phyloP scores from a whole-genome alignment of 2,329 filamentous ascomycete species.

The Zopfia rhizophila region DNA sequence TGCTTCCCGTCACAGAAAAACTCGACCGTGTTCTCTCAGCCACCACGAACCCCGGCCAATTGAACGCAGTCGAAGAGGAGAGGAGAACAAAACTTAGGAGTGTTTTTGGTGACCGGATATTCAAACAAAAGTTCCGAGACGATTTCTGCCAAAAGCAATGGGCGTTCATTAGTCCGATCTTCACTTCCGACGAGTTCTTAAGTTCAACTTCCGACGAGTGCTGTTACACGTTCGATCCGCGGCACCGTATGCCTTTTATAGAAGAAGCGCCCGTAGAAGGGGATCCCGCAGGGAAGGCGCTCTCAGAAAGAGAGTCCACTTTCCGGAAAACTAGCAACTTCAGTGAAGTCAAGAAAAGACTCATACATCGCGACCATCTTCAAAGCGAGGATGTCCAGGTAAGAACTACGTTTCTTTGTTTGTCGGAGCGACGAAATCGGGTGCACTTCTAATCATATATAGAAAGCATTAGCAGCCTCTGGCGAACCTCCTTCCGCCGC shows the following conservation, averaged over 20 bases:
- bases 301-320: slow-evolving; percentile 14
- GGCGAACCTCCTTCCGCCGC: too few species aligned
- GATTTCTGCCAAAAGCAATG: slow-evolving; percentile 27
- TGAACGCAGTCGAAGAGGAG: slow-evolving; percentile 11
- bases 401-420: background rate
- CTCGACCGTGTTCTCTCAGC: too few species aligned
- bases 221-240: too few species aligned
- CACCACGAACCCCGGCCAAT: too few species aligned
- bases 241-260: slow-evolving; percentile 21
- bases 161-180: slow-evolving; percentile 24
- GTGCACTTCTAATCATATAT: too few species aligned
- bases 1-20: slow-evolving; percentile 11
- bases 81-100: too few species aligned
- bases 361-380: slow-evolving; percentile 27
- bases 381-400: background rate
- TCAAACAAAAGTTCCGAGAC: too few species aligned
- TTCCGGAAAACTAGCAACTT: slow-evolving; percentile 16
- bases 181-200: slow-evolving; percentile 6
- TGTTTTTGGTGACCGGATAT: too few species aligned
- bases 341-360: slow-evolving; percentile 7
- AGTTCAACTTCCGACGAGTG: too few species aligned
- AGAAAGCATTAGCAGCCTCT: too few species aligned
- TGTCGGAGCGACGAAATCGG: too few species aligned
- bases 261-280: background rate
- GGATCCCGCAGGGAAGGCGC: slow-evolving; percentile 9